Conservation (phyloP, 345 rosid species). For the Turritis glabra region DNA sequence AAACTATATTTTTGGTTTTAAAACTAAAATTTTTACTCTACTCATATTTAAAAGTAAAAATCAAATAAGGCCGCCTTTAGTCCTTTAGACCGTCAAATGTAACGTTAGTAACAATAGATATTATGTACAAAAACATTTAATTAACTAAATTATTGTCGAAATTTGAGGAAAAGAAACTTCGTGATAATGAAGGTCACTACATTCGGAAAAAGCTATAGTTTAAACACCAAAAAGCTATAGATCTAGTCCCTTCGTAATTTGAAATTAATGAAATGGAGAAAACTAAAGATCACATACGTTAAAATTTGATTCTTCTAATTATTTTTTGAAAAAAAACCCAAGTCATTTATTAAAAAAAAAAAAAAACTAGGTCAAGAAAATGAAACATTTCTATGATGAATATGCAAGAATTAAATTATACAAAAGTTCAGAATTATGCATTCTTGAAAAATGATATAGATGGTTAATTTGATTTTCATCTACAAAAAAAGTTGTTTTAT, state of each 20-base stretch:
- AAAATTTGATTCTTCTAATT: not conserved
- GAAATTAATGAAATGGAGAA: not conserved
- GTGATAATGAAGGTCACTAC: too few species aligned
- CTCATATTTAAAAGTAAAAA: not conserved
- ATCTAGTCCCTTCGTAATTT: not conserved
- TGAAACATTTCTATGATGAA: too few species aligned
- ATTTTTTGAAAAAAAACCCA: not conserved
- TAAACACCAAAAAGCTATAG: too few species aligned
- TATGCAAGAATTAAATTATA: too few species aligned
- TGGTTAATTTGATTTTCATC: not conserved
- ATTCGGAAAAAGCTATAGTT: too few species aligned
- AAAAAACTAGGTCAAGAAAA: too few species aligned
- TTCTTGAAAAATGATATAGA: not conserved
- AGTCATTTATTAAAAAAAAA: too few species aligned
- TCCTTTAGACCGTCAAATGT: not conserved
- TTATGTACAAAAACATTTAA: too few species aligned
- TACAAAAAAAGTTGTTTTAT: too few species aligned
- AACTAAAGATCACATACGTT: not conserved
- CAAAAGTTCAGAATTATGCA: not conserved
- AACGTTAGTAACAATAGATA: not conserved
- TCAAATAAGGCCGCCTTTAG: not conserved
- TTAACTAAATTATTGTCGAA: too few species aligned
- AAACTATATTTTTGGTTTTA: not conserved
- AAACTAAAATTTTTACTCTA: not conserved
- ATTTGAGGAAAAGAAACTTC: too few species aligned